Evolutionary conservation across 495 filamentous ascomycete species (phyloP).

Genomic region (Mycothermus thermophilus): DNA sequence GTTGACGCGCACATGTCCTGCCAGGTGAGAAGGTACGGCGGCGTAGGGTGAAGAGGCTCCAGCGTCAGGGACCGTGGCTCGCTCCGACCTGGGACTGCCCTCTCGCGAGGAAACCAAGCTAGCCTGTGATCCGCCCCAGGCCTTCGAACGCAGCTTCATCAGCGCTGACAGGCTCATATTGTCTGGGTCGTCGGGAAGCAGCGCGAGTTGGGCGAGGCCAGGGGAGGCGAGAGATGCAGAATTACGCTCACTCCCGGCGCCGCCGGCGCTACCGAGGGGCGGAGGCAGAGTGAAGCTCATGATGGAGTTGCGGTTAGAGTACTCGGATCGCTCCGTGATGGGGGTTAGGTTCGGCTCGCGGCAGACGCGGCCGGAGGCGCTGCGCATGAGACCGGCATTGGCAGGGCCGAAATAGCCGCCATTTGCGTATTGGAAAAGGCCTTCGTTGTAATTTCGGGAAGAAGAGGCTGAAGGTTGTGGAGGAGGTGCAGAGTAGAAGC

Average conservation of each 20-base stretch:
- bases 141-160: conserved; percentile 55
- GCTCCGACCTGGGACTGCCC: conserved; percentile 40
- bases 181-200: conserved; percentile 47
- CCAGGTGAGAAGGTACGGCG: not conserved
- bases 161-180: conserved; percentile 54
- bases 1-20: conserved; percentile 4
- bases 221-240: conserved; percentile 18
- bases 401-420: conserved; percentile 86
- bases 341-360: conserved; percentile 86
- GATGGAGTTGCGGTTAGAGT: conserved; percentile 83
- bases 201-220: conserved; percentile 56
- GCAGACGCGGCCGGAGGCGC: conserved; percentile 44
- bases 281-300: conserved; percentile 54
- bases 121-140: conserved; percentile 69
- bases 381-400: conserved; percentile 45
- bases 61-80: conserved; percentile 4
- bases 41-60: not conserved
- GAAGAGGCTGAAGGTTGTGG: no score
- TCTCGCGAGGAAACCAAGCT: conserved; percentile 48
- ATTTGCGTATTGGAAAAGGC: conserved; percentile 45
- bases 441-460: conserved; percentile 23
- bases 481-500: conserved; percentile 74
- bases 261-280: conserved; percentile 18
- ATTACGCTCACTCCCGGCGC: conserved; percentile 13
- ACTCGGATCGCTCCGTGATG: conserved; percentile 92